Base-by-base conservation (phyloP, 2,329 filamentous ascomycete species). In the Blastomyces silverae region DNA sequence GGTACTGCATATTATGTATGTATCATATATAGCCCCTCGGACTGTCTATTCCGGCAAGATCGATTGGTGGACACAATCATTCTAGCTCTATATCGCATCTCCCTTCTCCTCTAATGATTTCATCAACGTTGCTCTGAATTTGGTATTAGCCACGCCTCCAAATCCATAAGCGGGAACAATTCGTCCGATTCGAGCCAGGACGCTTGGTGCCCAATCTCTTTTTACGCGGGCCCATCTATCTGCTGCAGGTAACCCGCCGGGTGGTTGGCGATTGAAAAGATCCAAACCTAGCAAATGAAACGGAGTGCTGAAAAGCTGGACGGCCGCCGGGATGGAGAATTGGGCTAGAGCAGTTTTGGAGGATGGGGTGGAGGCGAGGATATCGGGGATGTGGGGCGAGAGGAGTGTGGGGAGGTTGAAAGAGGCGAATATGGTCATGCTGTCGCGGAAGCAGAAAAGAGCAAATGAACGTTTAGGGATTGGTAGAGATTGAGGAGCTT, bases 91-190 rank as follows among this genome's bases (percentile, higher is more conserved):
- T 58, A 58, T 58, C 37, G 3, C 37, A 56, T 20, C 31, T 15
- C n/a, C 17, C 3, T 61, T 53, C n/a, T 37, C 77, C 70, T 83
- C 83, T 65, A 90, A 73, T 70, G 75, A 82, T 69, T 79, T 79
- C 88, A 96, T 92, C 70, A 93, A 73, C 63, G 74, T 79, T 72
- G 79, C 81, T 70, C 92, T 83, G 56, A 93, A 81, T 72, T 89
- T 87, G 66, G 83, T 83, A 77, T 96, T 96, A 13, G 94, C 89
- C 13, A 96, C 90, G 0, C 92, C 92, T 0, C 92, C 92, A 15
- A 96, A 83, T 1, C 92, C 92, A 80, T 93, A 96, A 0, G 92
- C 92, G 22, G 92, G 92, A 2, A 96, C 83, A 70, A 96, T 96
- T 72, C 92, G 84, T 66, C 89, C 89, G 77, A 96, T 89, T 63